Percentiles rank a stretch among this genome's conserved stretches.
These are phyloP conservation scores for Solanum piurae DNA, from an alignment of 257 asterid species.

Conservation along the genomic window DNA sequence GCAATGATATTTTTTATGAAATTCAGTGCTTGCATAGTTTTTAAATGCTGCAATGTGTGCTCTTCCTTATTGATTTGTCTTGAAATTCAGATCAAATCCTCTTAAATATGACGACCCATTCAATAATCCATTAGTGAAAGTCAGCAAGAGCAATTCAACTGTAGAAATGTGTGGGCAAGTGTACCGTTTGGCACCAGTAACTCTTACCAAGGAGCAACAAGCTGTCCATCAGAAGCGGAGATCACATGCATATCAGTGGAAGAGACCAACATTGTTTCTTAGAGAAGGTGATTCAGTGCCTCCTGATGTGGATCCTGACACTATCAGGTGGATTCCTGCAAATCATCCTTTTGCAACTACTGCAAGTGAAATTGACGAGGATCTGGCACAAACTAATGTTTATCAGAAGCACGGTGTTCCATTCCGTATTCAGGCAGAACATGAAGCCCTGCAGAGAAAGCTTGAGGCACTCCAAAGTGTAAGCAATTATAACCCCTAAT, in stretches of 20 bases:
- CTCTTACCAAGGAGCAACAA: conserved; percentile 78
- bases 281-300: conserved; percentile 93
- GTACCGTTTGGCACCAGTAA: conserved; percentile 85
- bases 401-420: conserved; percentile 95
- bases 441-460: conserved; percentile 89
- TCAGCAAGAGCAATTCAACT: conserved; percentile 67
- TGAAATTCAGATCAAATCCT: conserved; percentile 54
- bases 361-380: conserved; percentile 87
- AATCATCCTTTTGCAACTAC: conserved; percentile 99
- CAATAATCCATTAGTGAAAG: conserved; percentile 91
- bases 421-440: conserved; percentile 92
- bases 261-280: conserved; percentile 88
- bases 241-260: conserved; percentile 98
- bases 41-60: conserved; percentile 2
- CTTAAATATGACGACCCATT: conserved; percentile 96
- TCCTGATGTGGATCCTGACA: conserved; percentile 96
- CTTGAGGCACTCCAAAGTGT: conserved; percentile 92
- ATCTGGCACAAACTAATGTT: conserved; percentile 83
- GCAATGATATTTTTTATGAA: background rate
- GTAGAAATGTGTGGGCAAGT: conserved; percentile 99
- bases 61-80: conserved; percentile 2
- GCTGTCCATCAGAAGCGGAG: conserved; percentile 80
- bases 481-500: conserved; percentile 15
- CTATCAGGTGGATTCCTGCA: conserved; percentile 97
- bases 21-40: background rate